phyloP scores from a whole-genome alignment of 441 rosid species.

The Adansonia madagascariensis region DNA sequence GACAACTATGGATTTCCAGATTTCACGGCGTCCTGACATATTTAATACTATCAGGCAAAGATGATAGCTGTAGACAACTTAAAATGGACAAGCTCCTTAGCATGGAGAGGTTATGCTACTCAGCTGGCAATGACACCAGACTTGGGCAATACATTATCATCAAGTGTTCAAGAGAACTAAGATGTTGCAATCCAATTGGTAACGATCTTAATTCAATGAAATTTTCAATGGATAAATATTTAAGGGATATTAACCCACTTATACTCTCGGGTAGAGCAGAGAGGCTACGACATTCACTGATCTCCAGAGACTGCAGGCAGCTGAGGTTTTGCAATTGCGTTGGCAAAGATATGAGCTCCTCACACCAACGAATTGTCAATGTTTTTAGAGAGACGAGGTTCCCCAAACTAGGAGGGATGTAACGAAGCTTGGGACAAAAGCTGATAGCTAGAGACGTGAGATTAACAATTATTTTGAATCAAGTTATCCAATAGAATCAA shows the following conservation, averaged over 20 bases:
- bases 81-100: conserved; percentile 24
- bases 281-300: conserved; percentile 34
- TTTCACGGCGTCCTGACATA: conserved; percentile 23
- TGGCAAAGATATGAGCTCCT: conserved; percentile 31
- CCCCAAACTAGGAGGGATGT: conserved; percentile 26
- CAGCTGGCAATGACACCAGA: conserved; percentile 25
- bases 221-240: conserved; percentile 27
- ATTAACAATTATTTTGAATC: conserved; percentile 25
- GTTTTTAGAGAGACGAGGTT: conserved; percentile 24
- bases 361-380: conserved; percentile 28
- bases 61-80: conserved; percentile 27
- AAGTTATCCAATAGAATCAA: conserved; percentile 22
- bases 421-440: conserved; percentile 29
- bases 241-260: conserved; percentile 28
- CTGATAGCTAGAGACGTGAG: conserved; percentile 26
- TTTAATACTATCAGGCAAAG: conserved; percentile 35
- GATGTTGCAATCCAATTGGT: conserved; percentile 15
- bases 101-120: conserved; percentile 12
- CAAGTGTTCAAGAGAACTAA: conserved; percentile 31
- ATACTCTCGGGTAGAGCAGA: conserved; percentile 21
- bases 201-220: conserved; percentile 21
- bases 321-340: conserved; percentile 29
- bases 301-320: conserved; percentile 32
- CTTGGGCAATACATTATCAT: conserved; percentile 31
- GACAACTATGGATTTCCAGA: conserved; percentile 31